Conservation (phyloP, 371 early-diverging fungal genomes). For the Parasitella parasitica region DNA sequence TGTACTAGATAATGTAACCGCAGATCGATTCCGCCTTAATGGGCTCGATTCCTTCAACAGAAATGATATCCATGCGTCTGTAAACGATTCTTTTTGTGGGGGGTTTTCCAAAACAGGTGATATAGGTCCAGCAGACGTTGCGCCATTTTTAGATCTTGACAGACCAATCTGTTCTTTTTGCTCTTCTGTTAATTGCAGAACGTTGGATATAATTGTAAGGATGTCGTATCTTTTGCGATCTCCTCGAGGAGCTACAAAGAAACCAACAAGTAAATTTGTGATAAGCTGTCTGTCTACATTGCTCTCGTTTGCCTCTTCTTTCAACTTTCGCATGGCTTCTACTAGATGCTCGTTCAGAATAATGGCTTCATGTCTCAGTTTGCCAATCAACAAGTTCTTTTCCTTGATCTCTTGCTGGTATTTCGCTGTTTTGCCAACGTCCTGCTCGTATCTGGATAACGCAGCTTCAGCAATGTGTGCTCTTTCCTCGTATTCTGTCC, state of each 20-base stretch:
- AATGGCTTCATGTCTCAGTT: conserved; percentile 80
- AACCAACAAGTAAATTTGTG: conserved; percentile 83
- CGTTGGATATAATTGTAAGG: conserved; percentile 82
- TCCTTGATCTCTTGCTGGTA: conserved; percentile 75
- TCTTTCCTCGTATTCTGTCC: conserved; percentile 61
- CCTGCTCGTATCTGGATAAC: conserved; percentile 57
- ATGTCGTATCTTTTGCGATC: conserved; percentile 90
- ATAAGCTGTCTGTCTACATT: conserved; percentile 87
- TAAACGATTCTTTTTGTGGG: conserved; percentile 66
- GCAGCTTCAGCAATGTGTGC: conserved; percentile 62
- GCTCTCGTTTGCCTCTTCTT: conserved; percentile 74
- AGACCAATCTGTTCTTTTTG: conserved; percentile 86
- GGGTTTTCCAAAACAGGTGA: conserved; percentile 31
- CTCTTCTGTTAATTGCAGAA: conserved; percentile 82
- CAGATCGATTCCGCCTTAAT: conserved; percentile 24
- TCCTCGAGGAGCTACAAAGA: conserved; percentile 80
- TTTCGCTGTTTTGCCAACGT: conserved; percentile 60
- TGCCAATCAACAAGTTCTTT: conserved; percentile 74
- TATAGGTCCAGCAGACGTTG: conserved; percentile 14
- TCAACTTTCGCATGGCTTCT: conserved; percentile 83
- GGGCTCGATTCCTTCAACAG: conserved; percentile 67
- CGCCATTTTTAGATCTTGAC: conserved; percentile 47
- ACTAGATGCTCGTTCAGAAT: conserved; percentile 81
- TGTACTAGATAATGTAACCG: conserved; percentile 11
- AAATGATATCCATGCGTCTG: conserved; percentile 89